Evolutionary conservation across 257 asterid genomes (phyloP).

Genomic region (Petunia axillaris): DNA sequence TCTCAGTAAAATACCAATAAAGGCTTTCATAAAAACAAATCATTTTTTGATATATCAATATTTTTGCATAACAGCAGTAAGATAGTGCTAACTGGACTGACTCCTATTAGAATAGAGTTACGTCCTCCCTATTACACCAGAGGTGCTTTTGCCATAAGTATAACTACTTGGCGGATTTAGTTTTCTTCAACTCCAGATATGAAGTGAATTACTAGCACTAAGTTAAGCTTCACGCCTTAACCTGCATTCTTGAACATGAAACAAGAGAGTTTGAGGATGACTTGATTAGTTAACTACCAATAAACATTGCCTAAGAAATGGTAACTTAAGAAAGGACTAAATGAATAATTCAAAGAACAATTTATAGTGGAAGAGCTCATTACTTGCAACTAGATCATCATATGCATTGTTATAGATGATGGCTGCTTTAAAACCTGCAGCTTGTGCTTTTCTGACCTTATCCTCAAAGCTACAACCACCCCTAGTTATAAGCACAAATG

Average conservation of each 20-base stretch:
- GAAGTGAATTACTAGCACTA: background rate
- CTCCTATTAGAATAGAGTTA: too few relatives aligned
- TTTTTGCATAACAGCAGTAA: too few relatives aligned
- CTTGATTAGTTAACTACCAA: background rate
- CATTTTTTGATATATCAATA: too few relatives aligned
- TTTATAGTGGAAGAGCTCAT: constrained; percentile 34
- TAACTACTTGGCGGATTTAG: background rate
- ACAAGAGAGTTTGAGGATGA: background rate
- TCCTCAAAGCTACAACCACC: constrained; percentile 87
- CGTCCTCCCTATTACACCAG: too few relatives aligned
- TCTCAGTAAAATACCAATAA: background rate
- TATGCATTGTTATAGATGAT: constrained; percentile 59
- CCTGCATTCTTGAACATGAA: background rate
- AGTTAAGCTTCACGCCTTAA: background rate
- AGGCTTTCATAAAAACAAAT: background rate
- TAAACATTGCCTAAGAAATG: background rate
- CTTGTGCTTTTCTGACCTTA: constrained; percentile 75
- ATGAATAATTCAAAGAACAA: background rate
- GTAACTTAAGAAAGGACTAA: background rate
- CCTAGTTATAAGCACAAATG: constrained; percentile 71
- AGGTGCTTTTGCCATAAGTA: too few relatives aligned
- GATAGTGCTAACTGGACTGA: too few relatives aligned
- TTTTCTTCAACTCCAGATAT: background rate
- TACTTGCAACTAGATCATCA: constrained; percentile 78
- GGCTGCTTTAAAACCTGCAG: constrained; percentile 75